These are phyloP conservation scores for Aspergillus cavernicola DNA, from an alignment of 495 filamentous ascomycete species.

Conservation along the genomic window DNA sequence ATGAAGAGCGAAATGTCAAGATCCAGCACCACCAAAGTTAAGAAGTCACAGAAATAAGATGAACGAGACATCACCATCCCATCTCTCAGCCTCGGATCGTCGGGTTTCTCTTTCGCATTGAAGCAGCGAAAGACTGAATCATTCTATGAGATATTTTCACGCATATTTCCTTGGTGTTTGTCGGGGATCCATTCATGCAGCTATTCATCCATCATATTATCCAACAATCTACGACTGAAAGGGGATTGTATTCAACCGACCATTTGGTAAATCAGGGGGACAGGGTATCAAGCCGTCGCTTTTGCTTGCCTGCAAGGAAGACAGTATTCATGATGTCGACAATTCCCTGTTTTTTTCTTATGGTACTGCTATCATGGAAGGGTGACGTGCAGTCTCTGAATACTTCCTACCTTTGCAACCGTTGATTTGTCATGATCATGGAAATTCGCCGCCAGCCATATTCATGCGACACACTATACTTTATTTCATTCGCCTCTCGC, in stretches of 20 bases:
- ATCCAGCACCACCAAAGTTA: conserved; percentile 40
- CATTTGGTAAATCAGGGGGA: too few relatives aligned
- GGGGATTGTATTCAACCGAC: neutral
- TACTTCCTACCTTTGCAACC: neutral
- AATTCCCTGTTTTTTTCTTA: neutral
- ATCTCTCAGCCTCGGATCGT: conserved; percentile 4
- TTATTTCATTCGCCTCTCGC: neutral
- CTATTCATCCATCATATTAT: neutral
- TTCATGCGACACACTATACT: neutral
- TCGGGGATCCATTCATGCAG: neutral
- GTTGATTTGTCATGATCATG: neutral
- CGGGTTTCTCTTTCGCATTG: conserved; percentile 9
- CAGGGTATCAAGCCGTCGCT: neutral
- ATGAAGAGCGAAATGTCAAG: conserved; percentile 49
- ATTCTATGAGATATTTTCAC: conserved; percentile 3
- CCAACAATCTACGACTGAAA: neutral
- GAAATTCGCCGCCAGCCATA: neutral
- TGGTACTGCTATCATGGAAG: neutral
- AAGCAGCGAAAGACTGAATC: conserved; percentile 8
- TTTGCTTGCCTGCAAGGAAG: neutral
- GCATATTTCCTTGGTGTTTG: conserved; percentile 2
- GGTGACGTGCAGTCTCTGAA: neutral
- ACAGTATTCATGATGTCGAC: neutral
- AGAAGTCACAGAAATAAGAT: conserved; percentile 43
- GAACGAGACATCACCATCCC: neutral